Evolutionary conservation across 805 yeast species (phyloP), one percentile per base, ranked within the genome.

Genomic region (Scheffersomyces ergatensis): DNA sequence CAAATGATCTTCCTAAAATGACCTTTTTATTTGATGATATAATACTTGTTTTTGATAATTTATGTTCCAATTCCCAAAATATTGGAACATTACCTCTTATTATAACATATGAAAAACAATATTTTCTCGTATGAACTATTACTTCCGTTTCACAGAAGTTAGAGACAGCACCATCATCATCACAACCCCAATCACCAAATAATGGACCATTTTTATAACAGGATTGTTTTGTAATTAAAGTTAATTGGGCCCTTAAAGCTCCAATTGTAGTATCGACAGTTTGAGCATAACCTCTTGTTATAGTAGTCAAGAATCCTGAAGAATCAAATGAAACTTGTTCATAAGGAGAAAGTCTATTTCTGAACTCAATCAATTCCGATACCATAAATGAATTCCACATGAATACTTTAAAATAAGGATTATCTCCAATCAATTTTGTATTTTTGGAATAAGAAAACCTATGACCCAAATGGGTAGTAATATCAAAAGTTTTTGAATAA

Each of bases 151-250:
- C 83, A 17, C 69, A 75, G 49, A 64, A 77, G 48, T 77, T 76
- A 3, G 80, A 65, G 12, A 67, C 78, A 17, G 68, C 65, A 1
- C 82, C 80, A 31, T 74, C 73, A 45, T 78, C 83, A 51, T 78
- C 83, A 49, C 77, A 66, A 25, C 83, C 79, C 64, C 74, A 74
- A 23, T 77, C 77, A 1, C 83, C 83, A 52, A 77, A 77, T 15
- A 77, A 55, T 0, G 74, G 69, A 0, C 81, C 81, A 27, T 58
- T 58, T 45, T 72, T 74, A 23, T 54, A 53, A 43, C 80, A 74
- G 23, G 73, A 65, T 46, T 78, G 83, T 48, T 74, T 77, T 2
- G 80, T 68, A 9, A 78, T 72, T 9, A 78, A 61, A 0, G 82
- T 75, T 27, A 78, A 45, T 37, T 74, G 50, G 0, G 70, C 70